A percentile compares a stretch with the other conserved stretches of the same genome.
Conservation (phyloP, 2,329 filamentous ascomycete genomes). For the Claviceps africana region DNA sequence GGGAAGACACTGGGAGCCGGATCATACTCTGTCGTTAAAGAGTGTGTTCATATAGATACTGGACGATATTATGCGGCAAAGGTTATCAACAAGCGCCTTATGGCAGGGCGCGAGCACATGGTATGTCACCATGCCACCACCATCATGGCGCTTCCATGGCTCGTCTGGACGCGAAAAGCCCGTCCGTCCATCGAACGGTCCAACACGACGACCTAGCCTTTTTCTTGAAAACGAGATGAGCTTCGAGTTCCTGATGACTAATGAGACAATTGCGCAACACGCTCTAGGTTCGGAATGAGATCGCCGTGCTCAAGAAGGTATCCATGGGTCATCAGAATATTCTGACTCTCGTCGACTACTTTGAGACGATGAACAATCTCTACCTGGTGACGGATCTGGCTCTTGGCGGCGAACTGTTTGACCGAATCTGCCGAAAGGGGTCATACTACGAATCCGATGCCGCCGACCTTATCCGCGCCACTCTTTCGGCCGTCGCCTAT, state of each 20-base stretch:
- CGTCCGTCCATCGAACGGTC: not conserved
- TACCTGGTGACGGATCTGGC: conserved; percentile 96
- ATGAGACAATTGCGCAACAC: not conserved
- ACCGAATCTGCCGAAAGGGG: conserved; percentile 95
- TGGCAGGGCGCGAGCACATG: conserved; percentile 97
- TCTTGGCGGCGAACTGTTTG: conserved; percentile 90
- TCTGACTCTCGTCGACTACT: conserved; percentile 93
- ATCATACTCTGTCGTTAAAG: conserved; percentile 96
- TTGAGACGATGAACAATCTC: conserved; percentile 98
- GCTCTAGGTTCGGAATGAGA: conserved; percentile 80
- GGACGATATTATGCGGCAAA: conserved; percentile 97
- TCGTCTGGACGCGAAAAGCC: not conserved
- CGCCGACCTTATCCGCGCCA: conserved; percentile 85
- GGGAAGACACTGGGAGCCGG: conserved; percentile 94
- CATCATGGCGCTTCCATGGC: not conserved
- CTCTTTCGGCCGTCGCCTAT: conserved; percentile 93
- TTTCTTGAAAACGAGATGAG: not conserved
- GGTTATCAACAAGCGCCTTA: conserved; percentile 96
- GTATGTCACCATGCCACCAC: conserved; percentile 39
- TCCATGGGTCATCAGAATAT: conserved; percentile 99
- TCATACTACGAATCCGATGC: conserved; percentile 98
- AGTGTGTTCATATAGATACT: conserved; percentile 97
- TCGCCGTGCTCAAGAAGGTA: conserved; percentile 92
- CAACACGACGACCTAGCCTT: not conserved
- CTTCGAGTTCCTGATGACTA: not conserved